phyloP scores from a whole-genome alignment of 495 filamentous ascomycete genomes.

The Glarea lozoyensis region DNA sequence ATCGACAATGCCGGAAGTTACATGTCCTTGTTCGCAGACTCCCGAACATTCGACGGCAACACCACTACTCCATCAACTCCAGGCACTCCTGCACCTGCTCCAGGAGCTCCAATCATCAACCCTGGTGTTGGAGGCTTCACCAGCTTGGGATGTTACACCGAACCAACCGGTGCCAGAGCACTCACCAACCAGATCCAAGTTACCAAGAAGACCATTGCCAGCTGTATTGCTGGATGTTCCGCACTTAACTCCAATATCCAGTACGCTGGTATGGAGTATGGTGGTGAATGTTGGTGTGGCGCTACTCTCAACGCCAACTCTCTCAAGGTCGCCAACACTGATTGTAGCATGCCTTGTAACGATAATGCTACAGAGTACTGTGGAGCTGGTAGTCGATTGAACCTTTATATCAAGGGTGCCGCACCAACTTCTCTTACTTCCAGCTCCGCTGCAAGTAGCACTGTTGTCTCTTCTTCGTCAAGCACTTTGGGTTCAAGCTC shows the following conservation, averaged over 20 bases:
- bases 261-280: constrained; percentile 21
- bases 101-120: constrained; percentile 15
- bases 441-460: background rate
- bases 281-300: constrained; percentile 20
- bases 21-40: constrained; percentile 27
- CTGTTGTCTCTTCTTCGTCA: background rate
- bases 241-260: background rate
- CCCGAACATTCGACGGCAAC: constrained; percentile 6
- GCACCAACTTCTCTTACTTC: background rate
- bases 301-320: constrained; percentile 17
- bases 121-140: constrained; percentile 20
- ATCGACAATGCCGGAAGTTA: constrained; percentile 23
- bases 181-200: constrained; percentile 4
- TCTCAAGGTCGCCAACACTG: constrained; percentile 21
- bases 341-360: constrained; percentile 32
- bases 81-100: too few relatives aligned
- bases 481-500: background rate
- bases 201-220: constrained; percentile 30
- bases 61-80: too few relatives aligned
- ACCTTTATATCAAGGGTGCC: constrained; percentile 3
- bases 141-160: constrained; percentile 30
- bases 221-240: constrained; percentile 11
- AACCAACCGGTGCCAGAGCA: constrained; percentile 23
- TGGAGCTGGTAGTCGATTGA: constrained; percentile 14
- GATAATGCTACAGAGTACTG: constrained; percentile 22